Evolutionary conservation across 805 yeast species (phyloP).

Genomic region (Yamadazyma akitaensis): DNA sequence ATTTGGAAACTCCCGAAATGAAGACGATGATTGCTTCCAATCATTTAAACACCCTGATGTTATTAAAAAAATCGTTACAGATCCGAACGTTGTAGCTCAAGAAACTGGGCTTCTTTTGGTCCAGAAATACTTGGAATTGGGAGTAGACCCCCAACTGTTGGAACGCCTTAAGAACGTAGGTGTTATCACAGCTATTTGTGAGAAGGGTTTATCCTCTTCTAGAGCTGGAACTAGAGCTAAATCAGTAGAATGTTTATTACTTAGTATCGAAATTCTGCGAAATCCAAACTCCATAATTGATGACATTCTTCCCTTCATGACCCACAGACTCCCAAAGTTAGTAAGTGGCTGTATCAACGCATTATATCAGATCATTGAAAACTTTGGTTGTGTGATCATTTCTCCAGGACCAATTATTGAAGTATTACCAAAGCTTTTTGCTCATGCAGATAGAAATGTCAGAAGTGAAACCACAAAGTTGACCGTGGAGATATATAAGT

Average conservation of each 20-base stretch:
- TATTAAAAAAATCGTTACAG: conserved; percentile 60
- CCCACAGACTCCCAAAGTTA: conserved; percentile 71
- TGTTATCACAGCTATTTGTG: conserved; percentile 56
- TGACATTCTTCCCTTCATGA: conserved; percentile 56
- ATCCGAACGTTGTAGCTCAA: conserved; percentile 87
- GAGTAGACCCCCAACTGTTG: conserved; percentile 44
- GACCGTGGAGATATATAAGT: conserved; percentile 65
- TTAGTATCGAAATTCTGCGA: conserved; percentile 59
- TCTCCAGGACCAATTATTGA: conserved; percentile 58
- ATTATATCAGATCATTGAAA: conserved; percentile 49
- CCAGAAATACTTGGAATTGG: conserved; percentile 51
- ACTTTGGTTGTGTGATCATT: conserved; percentile 63
- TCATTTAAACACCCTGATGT: conserved; percentile 51
- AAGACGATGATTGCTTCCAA: conserved; percentile 53
- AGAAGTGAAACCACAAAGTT: conserved; percentile 73
- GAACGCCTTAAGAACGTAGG: conserved; percentile 37
- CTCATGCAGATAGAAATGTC: conserved; percentile 83
- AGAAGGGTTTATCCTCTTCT: conserved; percentile 75
- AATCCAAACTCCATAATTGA: conserved; percentile 66
- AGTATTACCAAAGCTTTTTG: conserved; percentile 63
- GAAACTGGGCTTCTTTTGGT: conserved; percentile 71
- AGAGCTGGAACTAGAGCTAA: conserved; percentile 71
- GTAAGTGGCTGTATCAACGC: conserved; percentile 65
- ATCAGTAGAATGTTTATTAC: conserved; percentile 58
- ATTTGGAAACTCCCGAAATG: conserved; percentile 54